Conservation (phyloP, 768 basidiomycete species). For the Pleurotus ostreatus region DNA sequence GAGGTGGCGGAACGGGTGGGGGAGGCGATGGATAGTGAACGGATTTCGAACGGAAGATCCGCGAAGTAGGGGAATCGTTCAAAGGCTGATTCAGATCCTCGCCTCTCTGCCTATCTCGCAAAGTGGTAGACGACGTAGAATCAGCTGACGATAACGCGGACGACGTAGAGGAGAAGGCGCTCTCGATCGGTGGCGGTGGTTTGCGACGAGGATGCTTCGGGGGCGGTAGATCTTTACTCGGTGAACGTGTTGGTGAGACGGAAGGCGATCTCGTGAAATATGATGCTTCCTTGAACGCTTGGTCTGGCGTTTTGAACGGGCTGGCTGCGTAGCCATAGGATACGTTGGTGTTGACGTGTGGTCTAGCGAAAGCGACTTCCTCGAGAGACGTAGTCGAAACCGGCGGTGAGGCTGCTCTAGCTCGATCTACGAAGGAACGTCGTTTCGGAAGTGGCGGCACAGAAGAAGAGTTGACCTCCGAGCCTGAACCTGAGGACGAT, state of each 20-base stretch:
- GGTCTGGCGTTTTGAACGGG: slow-evolving; percentile 15
- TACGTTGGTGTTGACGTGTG: not conserved
- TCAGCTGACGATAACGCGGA: slow-evolving; percentile 1
- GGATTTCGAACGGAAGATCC: slow-evolving; percentile 52
- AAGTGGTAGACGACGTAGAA: slow-evolving; percentile 8
- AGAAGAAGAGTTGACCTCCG: not conserved
- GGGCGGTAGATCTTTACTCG: slow-evolving; percentile 9
- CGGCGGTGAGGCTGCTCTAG: slow-evolving; percentile 30
- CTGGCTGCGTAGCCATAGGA: slow-evolving; percentile 2
- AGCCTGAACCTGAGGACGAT: slow-evolving; percentile 8
- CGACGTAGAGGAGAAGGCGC: slow-evolving; percentile 6
- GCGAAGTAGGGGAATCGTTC: slow-evolving; percentile 25
- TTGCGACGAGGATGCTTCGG: slow-evolving; percentile 13
- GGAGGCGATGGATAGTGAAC: slow-evolving; percentile 43
- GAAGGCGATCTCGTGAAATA: not conserved
- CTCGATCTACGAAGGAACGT: not conserved
- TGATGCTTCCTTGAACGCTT: slow-evolving; percentile 1
- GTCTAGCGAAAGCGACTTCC: slow-evolving; percentile 39
- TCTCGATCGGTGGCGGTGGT: slow-evolving; percentile 10
- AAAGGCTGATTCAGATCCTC: slow-evolving; percentile 12
- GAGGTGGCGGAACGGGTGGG: slow-evolving; percentile 25
- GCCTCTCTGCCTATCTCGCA: slow-evolving; percentile 12
- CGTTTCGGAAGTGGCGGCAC: slow-evolving; percentile 12
- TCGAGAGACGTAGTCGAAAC: slow-evolving; percentile 41
- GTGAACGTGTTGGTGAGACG: not conserved